Base-by-base conservation (phyloP, 2,329 filamentous ascomycete species). In the Aspergillus fumigatiaffinis region DNA sequence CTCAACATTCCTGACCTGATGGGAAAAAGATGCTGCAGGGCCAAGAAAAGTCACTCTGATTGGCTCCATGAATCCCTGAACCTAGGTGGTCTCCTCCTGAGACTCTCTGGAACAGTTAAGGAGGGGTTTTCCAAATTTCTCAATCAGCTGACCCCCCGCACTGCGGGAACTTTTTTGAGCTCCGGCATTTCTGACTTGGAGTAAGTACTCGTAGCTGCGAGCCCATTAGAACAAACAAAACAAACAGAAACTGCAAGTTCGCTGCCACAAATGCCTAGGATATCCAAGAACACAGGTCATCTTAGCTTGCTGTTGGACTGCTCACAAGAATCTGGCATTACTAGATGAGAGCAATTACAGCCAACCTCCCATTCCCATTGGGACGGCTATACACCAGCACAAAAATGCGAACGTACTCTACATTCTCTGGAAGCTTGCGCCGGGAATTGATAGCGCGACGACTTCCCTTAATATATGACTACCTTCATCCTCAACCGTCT, bases 1-100 rank as follows among this genome's bases (percentile, higher is more conserved):
- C n/a, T 59, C 35, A 17, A 53, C 21, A 9, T 55, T 46, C 51
- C 62, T 63, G 62, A 88, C 87, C 81, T 89, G 86, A 71, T 90
- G 87, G 28, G 87, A 88, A 69, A 88, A 89, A 35, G 86, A 88
- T 25, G 84, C 84, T 63, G 79, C 72, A 3, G 87, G 87, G 7
- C 87, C 87, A 29, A 90, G 72, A 67, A 84, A 90, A 46, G 84
- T 81, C 41, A 77, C 71, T 55, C 62, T 68, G 48, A 71, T 59
- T 32, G 63, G 64, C 52, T 60, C 55, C 68, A 70, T 70, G 44
- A 26, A 20, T 55, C 21, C 32, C 41, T 10, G 20, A 12, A 44
- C 14, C 9, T 25, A 23, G 41, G n/a, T 44, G 21, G 10, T 21
- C 21, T 20, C n/a, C 10, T 44, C 10, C 41, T 20, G 10, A 20